Percentiles rank a stretch among this genome's conserved stretches.
These are phyloP conservation scores for Fraxinus nigra DNA, from an alignment of 305 asterid genomes.

Conservation along the genomic window DNA sequence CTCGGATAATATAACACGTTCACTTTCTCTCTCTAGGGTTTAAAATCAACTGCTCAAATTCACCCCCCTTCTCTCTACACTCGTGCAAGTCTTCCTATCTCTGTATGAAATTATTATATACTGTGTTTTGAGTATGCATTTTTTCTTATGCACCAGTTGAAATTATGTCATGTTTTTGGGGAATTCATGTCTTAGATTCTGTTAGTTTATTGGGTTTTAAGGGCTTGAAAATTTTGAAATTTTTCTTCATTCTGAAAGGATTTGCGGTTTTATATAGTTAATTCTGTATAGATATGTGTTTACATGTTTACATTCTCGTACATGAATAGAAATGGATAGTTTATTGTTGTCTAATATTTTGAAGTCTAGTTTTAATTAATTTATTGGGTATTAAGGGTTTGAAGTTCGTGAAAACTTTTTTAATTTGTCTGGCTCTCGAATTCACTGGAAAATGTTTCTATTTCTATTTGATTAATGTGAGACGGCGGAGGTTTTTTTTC, in stretches of 20 bases:
- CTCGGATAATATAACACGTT: constrained; percentile 24
- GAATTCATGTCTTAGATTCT: constrained; percentile 3
- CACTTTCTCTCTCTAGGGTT: constrained; percentile 39
- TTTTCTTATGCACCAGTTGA: neutral
- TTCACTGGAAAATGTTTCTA: neutral
- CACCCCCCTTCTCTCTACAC: constrained; percentile 5
- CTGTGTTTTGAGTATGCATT: neutral
- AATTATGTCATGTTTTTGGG: neutral
- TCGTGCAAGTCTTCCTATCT: constrained; percentile 30
- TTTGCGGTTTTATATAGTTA: neutral
- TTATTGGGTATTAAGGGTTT: neutral
- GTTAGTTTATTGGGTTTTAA: neutral
- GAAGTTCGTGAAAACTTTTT: neutral
- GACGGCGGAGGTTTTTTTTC: neutral
- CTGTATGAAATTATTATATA: neutral
- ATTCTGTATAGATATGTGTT: neutral
- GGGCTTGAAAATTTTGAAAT: neutral
- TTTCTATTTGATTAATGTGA: neutral
- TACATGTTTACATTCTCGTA: neutral
- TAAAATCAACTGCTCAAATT: constrained; percentile 25
- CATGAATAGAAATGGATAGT: neutral
- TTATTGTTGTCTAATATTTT: neutral
- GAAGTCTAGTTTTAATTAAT: neutral
- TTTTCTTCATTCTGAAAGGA: neutral
- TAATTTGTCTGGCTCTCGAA: neutral